Evolutionary conservation across 108 stramenopile species (phyloP), one percentile per base, ranked within the genome.

Genomic region (Heterococcus sp.): DNA sequence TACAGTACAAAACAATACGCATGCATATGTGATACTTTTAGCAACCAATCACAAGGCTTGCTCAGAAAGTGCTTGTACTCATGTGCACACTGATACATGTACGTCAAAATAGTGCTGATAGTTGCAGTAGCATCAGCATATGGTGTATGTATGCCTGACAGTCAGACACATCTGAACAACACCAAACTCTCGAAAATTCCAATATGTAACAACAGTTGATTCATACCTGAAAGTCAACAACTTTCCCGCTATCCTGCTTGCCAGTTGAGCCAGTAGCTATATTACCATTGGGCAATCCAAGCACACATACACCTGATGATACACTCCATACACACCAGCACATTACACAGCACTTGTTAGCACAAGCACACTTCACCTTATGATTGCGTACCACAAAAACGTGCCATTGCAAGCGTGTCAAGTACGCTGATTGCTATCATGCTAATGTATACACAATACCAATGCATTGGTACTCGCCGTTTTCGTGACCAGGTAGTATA

Each of bases 221-320:
- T 2, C 71, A 0, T 3, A 80, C 79, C 79, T 81, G 79, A 26
- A 70, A 69, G 46, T 81, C 79, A 32, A 81, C 79, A 36, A 81
- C 79, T 8, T 8, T 36, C 26, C 79, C 79, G 37, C 38, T 32
- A 38, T 63, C 79, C 64, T 81, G 79, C 0, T 72, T 46, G 0
- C 79, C 79, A 0, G 79, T 81, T 8, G 79, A 81, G 8, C 79
- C 79, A 2, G 79, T 81, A 3, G 58, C 79, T 26, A 81, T 72
- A 66, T 69, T 81, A 29, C 79, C 79, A 38, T 81, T 72, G 4
- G 79, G 69, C 35, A 81, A 40, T 30, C 79, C 79, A 14, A 81
- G 72, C 5, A 72, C 70, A 40, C 79, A 81, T 2, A 81, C 79
- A 29, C 79, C 79, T 58, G 46, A 21, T 21, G 21, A n/a, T n/a